A percentile compares a stretch with the other conserved stretches of the same genome.
Evolutionary conservation across 306 rosid species (phyloP).

Genomic region (Prunus kanzakura): DNA sequence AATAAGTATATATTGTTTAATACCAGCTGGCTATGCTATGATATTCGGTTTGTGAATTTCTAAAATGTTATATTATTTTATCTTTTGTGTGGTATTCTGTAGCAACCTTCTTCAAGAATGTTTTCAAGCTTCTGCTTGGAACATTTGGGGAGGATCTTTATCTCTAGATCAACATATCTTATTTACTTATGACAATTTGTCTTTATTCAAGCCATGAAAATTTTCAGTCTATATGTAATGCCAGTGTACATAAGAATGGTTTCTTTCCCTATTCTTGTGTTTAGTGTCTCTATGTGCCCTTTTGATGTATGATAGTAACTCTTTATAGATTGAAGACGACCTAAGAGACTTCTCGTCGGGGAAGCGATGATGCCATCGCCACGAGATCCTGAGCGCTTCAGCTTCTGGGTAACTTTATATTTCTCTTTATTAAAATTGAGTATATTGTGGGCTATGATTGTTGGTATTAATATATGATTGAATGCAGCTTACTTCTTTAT

Average conservation of each 20-base stretch:
- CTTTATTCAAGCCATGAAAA: not conserved
- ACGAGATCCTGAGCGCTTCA: conserved; percentile 80
- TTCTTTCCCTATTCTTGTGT: not conserved
- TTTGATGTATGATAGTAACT: conserved; percentile 6
- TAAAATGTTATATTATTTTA: not conserved
- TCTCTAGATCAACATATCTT: too few species aligned
- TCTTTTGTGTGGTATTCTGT: conserved; percentile 40
- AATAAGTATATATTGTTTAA: conserved; percentile 5
- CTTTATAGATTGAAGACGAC: conserved; percentile 64
- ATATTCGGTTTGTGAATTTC: conserved; percentile 20
- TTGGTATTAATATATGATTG: not conserved
- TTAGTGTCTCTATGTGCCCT: not conserved
- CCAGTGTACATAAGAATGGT: not conserved
- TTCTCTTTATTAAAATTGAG: not conserved
- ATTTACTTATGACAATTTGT: not conserved
- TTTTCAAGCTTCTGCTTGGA: conserved; percentile 29
- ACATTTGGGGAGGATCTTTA: too few species aligned
- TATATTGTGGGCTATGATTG: conserved; percentile 10
- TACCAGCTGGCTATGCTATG: conserved; percentile 9
- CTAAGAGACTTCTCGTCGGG: conserved; percentile 58
- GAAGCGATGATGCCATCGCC: conserved; percentile 84
- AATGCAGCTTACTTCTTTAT: conserved; percentile 68
- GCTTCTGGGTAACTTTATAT: conserved; percentile 70
- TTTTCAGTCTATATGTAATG: not conserved
- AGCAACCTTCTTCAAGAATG: conserved; percentile 63